phyloP scores from a whole-genome alignment of 164 flowering plant species.

The Protea cynaroides region DNA sequence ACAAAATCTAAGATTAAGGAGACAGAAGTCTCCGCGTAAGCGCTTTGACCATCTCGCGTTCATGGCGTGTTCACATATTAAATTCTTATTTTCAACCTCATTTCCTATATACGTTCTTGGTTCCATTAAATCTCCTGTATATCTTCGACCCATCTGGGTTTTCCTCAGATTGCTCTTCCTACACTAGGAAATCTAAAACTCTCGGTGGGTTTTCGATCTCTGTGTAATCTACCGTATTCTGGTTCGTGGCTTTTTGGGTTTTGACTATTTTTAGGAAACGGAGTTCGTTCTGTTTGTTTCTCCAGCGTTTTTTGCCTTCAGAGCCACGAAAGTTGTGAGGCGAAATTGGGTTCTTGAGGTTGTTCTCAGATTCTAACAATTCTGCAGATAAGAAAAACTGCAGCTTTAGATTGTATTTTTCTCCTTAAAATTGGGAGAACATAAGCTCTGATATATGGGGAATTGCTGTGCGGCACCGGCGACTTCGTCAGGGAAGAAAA shows the following conservation, averaged over 20 bases:
- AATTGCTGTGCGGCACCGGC: slow-evolving; percentile 68
- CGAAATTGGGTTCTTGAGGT: neutral
- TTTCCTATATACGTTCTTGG: neutral
- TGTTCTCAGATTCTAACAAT: neutral
- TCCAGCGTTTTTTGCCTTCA: neutral
- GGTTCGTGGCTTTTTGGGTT: neutral
- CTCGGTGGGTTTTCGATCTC: neutral
- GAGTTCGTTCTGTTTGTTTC: neutral
- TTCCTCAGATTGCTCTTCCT: slow-evolving; percentile 1
- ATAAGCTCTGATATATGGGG: slow-evolving; percentile 47
- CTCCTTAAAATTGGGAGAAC: neutral
- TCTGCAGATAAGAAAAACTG: neutral
- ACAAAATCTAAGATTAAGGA: neutral
- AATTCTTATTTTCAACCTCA: slow-evolving; percentile 6
- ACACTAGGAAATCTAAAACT: neutral
- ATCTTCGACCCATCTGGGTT: slow-evolving; percentile 7
- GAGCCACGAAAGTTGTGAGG: neutral
- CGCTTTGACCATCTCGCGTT: slow-evolving; percentile 31
- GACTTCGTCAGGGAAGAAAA: slow-evolving; percentile 20
- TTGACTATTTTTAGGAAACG: neutral
- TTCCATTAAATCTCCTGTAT: neutral
- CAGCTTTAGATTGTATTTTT: too few relatives aligned
- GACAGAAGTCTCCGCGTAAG: slow-evolving; percentile 5
- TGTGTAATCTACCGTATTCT: neutral
- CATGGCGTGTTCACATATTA: slow-evolving; percentile 9